Evolutionary conservation across 2,329 filamentous ascomycete genomes (phyloP).

Genomic region (Ceratocystis alfenasii): DNA sequence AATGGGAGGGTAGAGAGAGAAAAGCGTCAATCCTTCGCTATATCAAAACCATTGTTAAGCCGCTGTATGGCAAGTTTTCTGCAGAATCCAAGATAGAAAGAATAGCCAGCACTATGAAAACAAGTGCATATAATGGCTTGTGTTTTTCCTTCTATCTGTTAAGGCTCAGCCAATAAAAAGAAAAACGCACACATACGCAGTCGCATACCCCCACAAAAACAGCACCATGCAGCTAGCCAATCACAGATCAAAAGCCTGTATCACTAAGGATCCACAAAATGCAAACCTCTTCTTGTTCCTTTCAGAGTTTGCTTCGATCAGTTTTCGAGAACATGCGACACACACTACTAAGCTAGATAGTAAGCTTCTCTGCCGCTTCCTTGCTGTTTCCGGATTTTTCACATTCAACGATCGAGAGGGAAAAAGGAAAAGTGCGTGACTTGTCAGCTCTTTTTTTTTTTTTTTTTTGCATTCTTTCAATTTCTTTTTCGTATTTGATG

Average conservation of each 20-base stretch:
- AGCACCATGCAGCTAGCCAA: neutral
- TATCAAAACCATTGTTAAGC: too few species aligned
- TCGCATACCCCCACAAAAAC: neutral
- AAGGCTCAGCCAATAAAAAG: neutral
- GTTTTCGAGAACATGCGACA: slow-evolving; percentile 15
- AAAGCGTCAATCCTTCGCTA: too few species aligned
- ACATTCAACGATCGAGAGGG: neutral
- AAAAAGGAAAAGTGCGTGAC: neutral
- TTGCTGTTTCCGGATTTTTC: slow-evolving; percentile 1
- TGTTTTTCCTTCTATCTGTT: too few species aligned
- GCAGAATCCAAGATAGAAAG: too few species aligned
- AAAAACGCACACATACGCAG: neutral
- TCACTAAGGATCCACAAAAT: neutral
- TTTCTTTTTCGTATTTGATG: neutral
- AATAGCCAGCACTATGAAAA: too few species aligned
- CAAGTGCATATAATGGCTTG: too few species aligned
- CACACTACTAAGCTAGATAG: slow-evolving; percentile 6
- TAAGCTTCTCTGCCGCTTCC: slow-evolving; percentile 10
- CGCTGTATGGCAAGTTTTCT: too few species aligned
- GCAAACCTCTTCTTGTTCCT: slow-evolving; percentile 7
- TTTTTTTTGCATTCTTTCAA: neutral
- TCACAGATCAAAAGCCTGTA: neutral
- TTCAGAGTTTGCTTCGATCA: slow-evolving; percentile 12
- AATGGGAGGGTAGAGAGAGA: too few species aligned
- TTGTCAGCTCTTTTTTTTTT: neutral